A percentile compares a stretch with the other conserved stretches of the same genome.
Conservation (phyloP, 345 rosid genomes). For the Corymbia maculata region DNA sequence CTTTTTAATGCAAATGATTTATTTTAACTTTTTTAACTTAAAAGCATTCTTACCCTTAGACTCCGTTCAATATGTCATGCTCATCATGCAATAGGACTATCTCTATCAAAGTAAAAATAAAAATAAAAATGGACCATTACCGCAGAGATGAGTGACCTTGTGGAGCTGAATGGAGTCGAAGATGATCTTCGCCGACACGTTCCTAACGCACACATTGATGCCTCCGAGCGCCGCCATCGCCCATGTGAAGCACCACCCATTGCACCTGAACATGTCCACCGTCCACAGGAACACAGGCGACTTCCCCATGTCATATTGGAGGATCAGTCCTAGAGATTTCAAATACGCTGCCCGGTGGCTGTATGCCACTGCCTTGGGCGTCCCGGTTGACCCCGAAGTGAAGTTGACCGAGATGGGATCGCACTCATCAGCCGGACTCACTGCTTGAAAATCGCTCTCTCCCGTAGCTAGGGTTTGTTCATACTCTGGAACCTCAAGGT, state of each 20-base stretch:
- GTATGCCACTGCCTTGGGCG: slow-evolving; percentile 44
- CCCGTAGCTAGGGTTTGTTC: slow-evolving; percentile 14
- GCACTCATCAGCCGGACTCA: slow-evolving; percentile 19
- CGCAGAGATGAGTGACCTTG: slow-evolving; percentile 36
- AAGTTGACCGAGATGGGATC: slow-evolving; percentile 45
- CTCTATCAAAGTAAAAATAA: fast-evolving
- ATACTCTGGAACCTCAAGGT: slow-evolving; percentile 6
- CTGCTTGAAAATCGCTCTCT: slow-evolving; percentile 6
- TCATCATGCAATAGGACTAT: neutral
- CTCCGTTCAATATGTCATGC: neutral
- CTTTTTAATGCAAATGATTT: neutral
- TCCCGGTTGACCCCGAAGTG: slow-evolving; percentile 53
- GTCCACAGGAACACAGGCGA: slow-evolving; percentile 16
- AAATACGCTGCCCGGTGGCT: slow-evolving; percentile 46
- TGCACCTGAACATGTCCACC: too few species aligned
- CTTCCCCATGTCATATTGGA: slow-evolving; percentile 15
- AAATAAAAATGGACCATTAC: neutral
- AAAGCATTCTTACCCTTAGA: neutral
- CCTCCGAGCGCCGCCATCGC: too few species aligned
- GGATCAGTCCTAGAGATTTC: slow-evolving; percentile 28
- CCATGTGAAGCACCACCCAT: too few species aligned
- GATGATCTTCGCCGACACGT: too few species aligned
- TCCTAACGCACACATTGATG: too few species aligned
- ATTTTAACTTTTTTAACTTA: too few species aligned
- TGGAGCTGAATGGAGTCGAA: slow-evolving; percentile 10